Conservation (phyloP, 176 grass and related monocot species). For the Oryza officinalis region DNA sequence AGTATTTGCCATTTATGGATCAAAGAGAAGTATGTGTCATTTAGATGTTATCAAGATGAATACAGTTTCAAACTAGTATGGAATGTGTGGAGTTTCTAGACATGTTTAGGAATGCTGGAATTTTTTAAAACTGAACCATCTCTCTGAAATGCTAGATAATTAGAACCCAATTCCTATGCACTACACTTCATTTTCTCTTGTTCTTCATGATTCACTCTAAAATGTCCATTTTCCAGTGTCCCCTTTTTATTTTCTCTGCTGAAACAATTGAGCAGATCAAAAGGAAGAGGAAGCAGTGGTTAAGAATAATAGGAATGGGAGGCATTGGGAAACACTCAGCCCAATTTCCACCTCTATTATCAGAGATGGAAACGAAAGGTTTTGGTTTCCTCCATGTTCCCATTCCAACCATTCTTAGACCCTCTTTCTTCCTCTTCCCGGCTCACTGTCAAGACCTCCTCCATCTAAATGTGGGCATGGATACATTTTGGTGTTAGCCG, state of each 20-base stretch:
- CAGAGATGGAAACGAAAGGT: neutral
- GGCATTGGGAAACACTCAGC: conserved; percentile 30
- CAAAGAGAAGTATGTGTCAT: neutral
- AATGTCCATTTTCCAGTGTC: neutral
- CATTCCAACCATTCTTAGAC: neutral
- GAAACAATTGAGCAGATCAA: neutral
- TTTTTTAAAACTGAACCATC: neutral
- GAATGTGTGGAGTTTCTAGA: neutral
- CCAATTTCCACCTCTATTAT: neutral
- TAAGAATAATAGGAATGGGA: conserved; percentile 39
- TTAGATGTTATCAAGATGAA: neutral
- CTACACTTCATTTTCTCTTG: neutral
- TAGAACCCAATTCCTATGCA: neutral
- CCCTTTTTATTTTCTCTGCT: neutral
- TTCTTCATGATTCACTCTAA: neutral
- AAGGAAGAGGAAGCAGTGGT: conserved; percentile 30
- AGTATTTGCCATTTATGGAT: neutral
- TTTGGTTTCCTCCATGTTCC: conserved; percentile 9
- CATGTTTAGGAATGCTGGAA: neutral
- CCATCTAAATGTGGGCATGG: neutral
- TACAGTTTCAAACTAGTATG: neutral
- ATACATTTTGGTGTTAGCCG: neutral
- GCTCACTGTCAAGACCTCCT: neutral
- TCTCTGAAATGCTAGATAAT: neutral
- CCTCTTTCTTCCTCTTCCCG: neutral